A percentile compares a stretch with the other conserved stretches of the same genome.
These are phyloP conservation scores for Saccharomycopsis olivae DNA, from an alignment of 805 yeast species.

Conservation along the genomic window DNA sequence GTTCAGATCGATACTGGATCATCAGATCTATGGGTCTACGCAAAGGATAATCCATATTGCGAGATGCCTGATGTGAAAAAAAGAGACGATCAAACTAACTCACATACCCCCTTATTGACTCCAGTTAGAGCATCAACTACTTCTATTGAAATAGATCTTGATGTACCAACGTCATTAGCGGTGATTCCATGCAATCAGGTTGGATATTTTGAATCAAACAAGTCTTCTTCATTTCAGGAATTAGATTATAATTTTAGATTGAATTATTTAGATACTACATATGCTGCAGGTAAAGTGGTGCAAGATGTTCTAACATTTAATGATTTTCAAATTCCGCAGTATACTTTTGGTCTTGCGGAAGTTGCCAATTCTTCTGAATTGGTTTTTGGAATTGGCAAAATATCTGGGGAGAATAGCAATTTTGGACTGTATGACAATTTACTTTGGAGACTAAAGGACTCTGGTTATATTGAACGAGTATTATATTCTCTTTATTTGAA, in stretches of 20 bases:
- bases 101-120: not conserved
- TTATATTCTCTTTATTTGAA: constrained; percentile 39
- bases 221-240: constrained; percentile 27
- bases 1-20: constrained; percentile 41
- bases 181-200: too few relatives aligned
- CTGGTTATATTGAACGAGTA: constrained; percentile 30
- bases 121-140: not conserved
- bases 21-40: constrained; percentile 35
- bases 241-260: constrained; percentile 26
- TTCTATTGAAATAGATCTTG: not conserved
- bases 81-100: not conserved
- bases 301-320: constrained; percentile 47
- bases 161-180: not conserved
- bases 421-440: constrained; percentile 20
- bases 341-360: constrained; percentile 12
- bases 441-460: constrained; percentile 25
- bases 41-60: constrained; percentile 8
- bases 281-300: constrained; percentile 38
- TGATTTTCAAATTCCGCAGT: constrained; percentile 6
- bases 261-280: constrained; percentile 37
- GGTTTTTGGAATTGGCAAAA: constrained; percentile 64
- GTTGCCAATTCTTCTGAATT: constrained; percentile 29
- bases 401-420: constrained; percentile 50
- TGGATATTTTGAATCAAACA: constrained; percentile 28
- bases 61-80: not conserved